Conservation (phyloP, 2,329 filamentous ascomycete genomes). For the Coniosporium tulheliwenetii region DNA sequence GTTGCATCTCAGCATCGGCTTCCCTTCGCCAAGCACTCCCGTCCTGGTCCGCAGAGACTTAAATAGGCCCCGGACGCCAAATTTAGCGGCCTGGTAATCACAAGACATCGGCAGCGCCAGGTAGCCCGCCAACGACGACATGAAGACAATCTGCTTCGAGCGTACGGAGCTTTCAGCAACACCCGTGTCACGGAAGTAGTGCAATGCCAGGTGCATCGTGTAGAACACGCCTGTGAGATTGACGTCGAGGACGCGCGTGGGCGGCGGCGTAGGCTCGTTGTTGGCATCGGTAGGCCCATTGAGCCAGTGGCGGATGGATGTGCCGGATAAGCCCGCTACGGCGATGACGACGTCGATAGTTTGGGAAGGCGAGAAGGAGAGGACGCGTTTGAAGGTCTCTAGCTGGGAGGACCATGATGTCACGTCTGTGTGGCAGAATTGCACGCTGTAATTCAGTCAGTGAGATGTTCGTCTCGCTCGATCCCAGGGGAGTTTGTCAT, state of each 20-base stretch:
- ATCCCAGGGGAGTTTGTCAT: not conserved
- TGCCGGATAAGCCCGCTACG: constrained; percentile 11
- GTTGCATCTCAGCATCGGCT: constrained; percentile 3
- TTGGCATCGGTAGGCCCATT: not conserved
- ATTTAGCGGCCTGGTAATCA: constrained; percentile 8
- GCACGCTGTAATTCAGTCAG: constrained; percentile 6
- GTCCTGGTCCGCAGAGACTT: constrained; percentile 4
- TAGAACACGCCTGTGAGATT: constrained; percentile 13
- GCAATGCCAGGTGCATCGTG: constrained; percentile 14
- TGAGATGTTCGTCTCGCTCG: constrained; percentile 1
- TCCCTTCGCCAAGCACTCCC: constrained; percentile 3
- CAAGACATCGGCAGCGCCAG: constrained; percentile 2
- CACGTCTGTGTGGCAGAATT: constrained; percentile 14
- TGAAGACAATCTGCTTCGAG: constrained; percentile 9
- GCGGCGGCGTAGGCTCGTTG: constrained; percentile 11
- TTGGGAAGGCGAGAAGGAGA: constrained; percentile 7
- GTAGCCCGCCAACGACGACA: constrained; percentile 9
- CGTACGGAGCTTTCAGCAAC: not conserved
- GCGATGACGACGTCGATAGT: constrained; percentile 15
- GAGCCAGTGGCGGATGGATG: not conserved
- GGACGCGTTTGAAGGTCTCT: constrained; percentile 14
- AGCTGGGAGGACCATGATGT: constrained; percentile 12
- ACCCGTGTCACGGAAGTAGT: constrained; percentile 15
- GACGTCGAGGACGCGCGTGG: constrained; percentile 9
- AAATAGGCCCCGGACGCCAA: constrained; percentile 8